Percentiles rank a stretch among this genome's conserved stretches.
phyloP scores from a whole-genome alignment of 495 filamentous ascomycete species.

The Letharia columbiana region DNA sequence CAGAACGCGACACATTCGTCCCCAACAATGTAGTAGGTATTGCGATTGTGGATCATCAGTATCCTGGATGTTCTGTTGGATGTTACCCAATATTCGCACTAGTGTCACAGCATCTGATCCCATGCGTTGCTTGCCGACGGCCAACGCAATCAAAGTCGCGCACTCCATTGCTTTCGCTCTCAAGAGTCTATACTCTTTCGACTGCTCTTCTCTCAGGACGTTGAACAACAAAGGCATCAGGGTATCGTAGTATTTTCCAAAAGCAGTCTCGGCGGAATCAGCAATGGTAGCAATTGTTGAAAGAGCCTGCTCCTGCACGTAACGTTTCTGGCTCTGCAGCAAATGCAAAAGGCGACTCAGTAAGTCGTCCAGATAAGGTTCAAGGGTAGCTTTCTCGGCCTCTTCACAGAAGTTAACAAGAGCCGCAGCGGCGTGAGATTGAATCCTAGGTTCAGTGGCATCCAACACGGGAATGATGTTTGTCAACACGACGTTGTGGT shows the following conservation, averaged over 20 bases:
- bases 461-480: constrained; percentile 90
- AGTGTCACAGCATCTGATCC: constrained; percentile 76
- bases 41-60: constrained; percentile 93
- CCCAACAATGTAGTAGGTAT: constrained; percentile 99
- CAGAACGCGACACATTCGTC: constrained; percentile 93
- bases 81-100: constrained; percentile 75
- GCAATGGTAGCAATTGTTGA: constrained; percentile 98
- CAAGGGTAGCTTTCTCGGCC: constrained; percentile 83
- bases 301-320: constrained; percentile 95
- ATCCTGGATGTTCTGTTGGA: constrained; percentile 82
- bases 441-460: constrained; percentile 84
- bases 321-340: constrained; percentile 81
- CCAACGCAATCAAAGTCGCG: constrained; percentile 90
- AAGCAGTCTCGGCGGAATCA: constrained; percentile 91
- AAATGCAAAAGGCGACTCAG: constrained; percentile 73
- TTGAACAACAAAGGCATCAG: constrained; percentile 92
- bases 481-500: constrained; percentile 72
- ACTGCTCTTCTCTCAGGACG: constrained; percentile 77
- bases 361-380: constrained; percentile 88
- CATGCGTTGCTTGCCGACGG: constrained; percentile 88
- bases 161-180: constrained; percentile 99
- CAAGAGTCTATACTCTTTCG: constrained; percentile 84
- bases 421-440: constrained; percentile 93
- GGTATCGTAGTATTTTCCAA: constrained; percentile 89
- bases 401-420: constrained; percentile 99